Percentiles rank a stretch among this genome's conserved stretches.
These are phyloP conservation scores for Thinopyrum elongatum DNA, from an alignment of 176 grass and related monocot species.

Conservation along the genomic window DNA sequence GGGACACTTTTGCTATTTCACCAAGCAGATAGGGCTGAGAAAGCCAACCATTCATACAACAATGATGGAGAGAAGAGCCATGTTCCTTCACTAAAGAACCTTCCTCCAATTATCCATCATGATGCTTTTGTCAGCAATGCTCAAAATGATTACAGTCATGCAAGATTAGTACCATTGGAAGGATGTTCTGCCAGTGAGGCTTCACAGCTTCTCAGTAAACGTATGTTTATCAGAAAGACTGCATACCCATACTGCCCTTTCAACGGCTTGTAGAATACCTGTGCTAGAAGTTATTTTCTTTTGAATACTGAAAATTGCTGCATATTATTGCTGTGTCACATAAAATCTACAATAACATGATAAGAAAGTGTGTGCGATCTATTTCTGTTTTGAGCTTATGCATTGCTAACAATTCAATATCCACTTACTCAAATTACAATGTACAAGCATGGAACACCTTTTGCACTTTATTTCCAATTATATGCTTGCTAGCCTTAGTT, in stretches of 20 bases:
- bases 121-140: constrained; percentile 45
- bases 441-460: constrained; percentile 17
- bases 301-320: background rate
- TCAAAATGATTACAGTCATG: constrained; percentile 47
- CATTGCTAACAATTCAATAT: background rate
- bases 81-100: constrained; percentile 52
- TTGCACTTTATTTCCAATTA: background rate
- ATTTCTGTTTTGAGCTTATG: background rate
- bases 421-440: background rate
- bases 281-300: background rate
- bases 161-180: constrained; percentile 59
- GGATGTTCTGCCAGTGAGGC: constrained; percentile 68
- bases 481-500: background rate
- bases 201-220: constrained; percentile 52
- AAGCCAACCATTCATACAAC: constrained; percentile 49
- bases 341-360: background rate
- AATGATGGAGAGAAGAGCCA: constrained; percentile 68
- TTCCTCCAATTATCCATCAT: constrained; percentile 54
- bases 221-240: constrained; percentile 40
- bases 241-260: background rate
- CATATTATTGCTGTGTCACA: background rate
- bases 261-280: constrained; percentile 7
- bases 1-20: constrained; percentile 22
- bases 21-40: constrained; percentile 59
- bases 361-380: background rate